Evolutionary conservation across 257 asterid genomes (phyloP), one percentile per base, ranked within the genome.

Genomic region (Solanum peruvianum): DNA sequence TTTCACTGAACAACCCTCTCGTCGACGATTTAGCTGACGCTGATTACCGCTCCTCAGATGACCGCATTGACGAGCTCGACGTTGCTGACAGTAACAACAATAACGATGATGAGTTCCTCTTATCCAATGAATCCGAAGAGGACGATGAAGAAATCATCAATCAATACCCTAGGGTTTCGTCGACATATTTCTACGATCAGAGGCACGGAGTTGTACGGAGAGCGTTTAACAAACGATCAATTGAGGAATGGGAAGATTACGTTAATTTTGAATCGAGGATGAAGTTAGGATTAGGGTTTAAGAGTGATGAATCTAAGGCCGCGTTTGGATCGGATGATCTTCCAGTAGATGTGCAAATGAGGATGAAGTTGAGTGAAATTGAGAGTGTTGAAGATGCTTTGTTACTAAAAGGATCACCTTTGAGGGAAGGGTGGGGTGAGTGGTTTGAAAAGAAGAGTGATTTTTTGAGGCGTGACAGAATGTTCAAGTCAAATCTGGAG

Each of bases 401-500:
- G 71, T 88, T 97, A 92, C 89, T 96, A 92, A 97, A 96, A 90
- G 98, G 96, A 37, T 97, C 99, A 5, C 89, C 90, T 14, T 91
- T 97, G 91, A 93, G 98, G 94, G 97, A 95, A 87, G 99, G 99
- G 15, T 97, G 99, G 99, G 99, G 98, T 39, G 96, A 93, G 62
- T 97, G 99, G 99, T 97, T 97, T 66, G 98, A 97, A 45, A 97
- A 94, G 91, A 97, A 97, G 89, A 96, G 92, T 18, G 98, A 95
- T 90, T 96, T 96, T 70, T 90, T 97, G 86, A 93, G 98, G 90
- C 94, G 97, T 89, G 99, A 96, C 88, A 88, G 93, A 33, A 94
- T 96, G 98, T 95, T 96, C 78, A 95, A 92, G 90, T 96, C 99
- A 8, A 94, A 92, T 88, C 72, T 97, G 52, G 99, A 97, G 91